Conservation (phyloP, 2,329 filamentous ascomycete species). For the Orbilia quercus region DNA sequence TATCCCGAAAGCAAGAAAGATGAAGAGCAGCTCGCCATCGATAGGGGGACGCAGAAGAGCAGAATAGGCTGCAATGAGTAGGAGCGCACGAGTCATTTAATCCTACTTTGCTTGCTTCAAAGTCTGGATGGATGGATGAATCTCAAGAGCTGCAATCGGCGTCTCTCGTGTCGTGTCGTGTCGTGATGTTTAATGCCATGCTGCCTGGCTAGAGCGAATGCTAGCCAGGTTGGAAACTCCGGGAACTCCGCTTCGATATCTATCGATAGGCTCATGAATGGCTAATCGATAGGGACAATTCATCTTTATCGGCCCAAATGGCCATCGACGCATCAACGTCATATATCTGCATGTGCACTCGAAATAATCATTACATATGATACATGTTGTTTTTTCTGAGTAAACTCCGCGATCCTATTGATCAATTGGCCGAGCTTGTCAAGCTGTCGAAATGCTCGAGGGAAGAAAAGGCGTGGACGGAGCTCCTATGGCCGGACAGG, state of each 20-base stretch:
- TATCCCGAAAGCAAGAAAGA: neutral
- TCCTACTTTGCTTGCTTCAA: neutral
- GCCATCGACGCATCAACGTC: conserved; percentile 17
- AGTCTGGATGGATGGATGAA: neutral
- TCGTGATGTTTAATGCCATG: conserved; percentile 6
- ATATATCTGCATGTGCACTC: conserved; percentile 12
- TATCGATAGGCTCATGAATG: conserved; percentile 40
- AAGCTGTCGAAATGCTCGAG: too few relatives aligned
- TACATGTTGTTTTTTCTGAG: too few relatives aligned
- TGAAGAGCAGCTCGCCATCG: neutral
- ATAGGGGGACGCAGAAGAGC: conserved; percentile 7
- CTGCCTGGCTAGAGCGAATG: neutral
- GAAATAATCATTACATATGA: conserved; percentile 16
- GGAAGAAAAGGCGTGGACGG: conserved; percentile 32
- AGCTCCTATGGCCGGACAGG: conserved; percentile 35
- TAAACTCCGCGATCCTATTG: conserved; percentile 24
- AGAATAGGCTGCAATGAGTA: conserved; percentile 43
- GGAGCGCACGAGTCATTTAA: conserved; percentile 54
- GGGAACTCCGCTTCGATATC: conserved; percentile 52
- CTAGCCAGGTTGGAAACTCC: conserved; percentile 30
- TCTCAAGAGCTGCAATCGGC: neutral
- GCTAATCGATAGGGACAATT: conserved; percentile 36
- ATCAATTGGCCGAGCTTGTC: conserved; percentile 21
- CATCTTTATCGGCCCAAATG: conserved; percentile 25
- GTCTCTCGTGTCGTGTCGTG: too few relatives aligned